These are phyloP conservation scores for Aspergillus novoparasiticus DNA, from an alignment of 2,329 filamentous ascomycete species.

Conservation along the genomic window DNA sequence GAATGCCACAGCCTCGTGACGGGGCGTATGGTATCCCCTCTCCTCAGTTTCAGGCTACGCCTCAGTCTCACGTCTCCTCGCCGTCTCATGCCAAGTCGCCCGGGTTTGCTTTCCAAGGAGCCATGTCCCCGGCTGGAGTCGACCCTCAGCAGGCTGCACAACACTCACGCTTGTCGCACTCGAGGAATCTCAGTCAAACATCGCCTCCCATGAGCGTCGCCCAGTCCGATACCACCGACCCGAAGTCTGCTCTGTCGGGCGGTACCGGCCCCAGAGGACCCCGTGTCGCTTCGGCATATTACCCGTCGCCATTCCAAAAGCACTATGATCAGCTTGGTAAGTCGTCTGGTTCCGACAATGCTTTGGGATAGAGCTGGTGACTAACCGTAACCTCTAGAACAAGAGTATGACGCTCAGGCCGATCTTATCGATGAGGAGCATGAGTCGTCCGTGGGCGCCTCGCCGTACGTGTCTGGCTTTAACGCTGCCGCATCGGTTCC, in stretches of 20 bases:
- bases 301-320: slow-evolving; percentile 85
- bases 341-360: slow-evolving; percentile 57
- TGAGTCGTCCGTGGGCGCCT: slow-evolving; percentile 68
- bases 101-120: slow-evolving; percentile 61
- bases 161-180: slow-evolving; percentile 50
- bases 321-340: slow-evolving; percentile 96
- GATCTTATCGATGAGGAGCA: slow-evolving; percentile 86
- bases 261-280: slow-evolving; percentile 29
- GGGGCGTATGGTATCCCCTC: slow-evolving; percentile 53
- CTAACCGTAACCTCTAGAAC: slow-evolving; percentile 65
- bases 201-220: slow-evolving; percentile 39
- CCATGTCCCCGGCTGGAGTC: slow-evolving; percentile 63
- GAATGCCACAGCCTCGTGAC: slow-evolving; percentile 53
- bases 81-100: slow-evolving; percentile 65
- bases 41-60: slow-evolving; percentile 77
- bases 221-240: slow-evolving; percentile 40
- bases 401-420: slow-evolving; percentile 91
- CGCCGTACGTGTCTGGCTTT: slow-evolving; percentile 63
- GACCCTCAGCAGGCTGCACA: slow-evolving; percentile 48
- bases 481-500: slow-evolving; percentile 45
- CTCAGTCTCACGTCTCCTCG: slow-evolving; percentile 76
- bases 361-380: not conserved
- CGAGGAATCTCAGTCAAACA: slow-evolving; percentile 36
- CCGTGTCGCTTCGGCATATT: slow-evolving; percentile 61
- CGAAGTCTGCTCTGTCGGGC: slow-evolving; percentile 36